phyloP scores from a whole-genome alignment of 2,329 filamentous ascomycete genomes.

The Sporothrix brasiliensis region DNA sequence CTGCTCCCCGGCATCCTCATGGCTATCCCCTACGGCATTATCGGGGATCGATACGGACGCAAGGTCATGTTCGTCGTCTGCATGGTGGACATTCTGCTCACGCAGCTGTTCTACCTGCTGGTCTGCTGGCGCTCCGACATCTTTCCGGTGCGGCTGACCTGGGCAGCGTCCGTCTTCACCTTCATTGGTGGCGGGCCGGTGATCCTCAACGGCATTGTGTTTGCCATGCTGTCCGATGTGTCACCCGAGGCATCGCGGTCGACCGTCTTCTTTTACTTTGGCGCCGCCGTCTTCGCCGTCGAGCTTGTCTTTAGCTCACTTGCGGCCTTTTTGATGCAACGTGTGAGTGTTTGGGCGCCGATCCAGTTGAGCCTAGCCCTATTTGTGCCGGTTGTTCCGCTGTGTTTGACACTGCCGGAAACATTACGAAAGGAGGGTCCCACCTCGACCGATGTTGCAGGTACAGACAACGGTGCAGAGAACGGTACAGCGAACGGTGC shows the following conservation, averaged over 20 bases:
- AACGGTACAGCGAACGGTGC: not conserved
- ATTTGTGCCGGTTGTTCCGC: conserved; percentile 1
- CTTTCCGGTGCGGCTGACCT: conserved; percentile 15
- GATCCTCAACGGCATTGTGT: conserved; percentile 24
- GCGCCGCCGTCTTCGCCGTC: conserved; percentile 14
- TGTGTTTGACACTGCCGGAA: not conserved
- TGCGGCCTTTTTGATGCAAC: conserved; percentile 14
- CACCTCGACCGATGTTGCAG: too few species aligned
- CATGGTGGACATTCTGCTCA: not conserved
- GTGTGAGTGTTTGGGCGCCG: not conserved
- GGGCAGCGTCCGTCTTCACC: not conserved
- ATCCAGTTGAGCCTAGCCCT: not conserved
- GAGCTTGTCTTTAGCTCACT: not conserved
- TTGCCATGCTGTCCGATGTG: conserved; percentile 21
- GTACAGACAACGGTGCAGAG: not conserved
- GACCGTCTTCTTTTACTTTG: conserved; percentile 22
- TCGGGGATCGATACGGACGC: conserved; percentile 21
- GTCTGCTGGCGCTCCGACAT: conserved; percentile 15
- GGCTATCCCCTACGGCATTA: conserved; percentile 16
- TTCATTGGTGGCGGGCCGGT: conserved; percentile 22
- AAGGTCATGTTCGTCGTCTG: conserved; percentile 6
- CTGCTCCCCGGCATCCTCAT: conserved; percentile 17
- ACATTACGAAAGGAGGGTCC: not conserved
- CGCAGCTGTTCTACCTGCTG: conserved; percentile 8
- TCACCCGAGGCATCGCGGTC: conserved; percentile 18